Base-by-base conservation (phyloP, 345 rosid genomes). In the Triadica sebifera region DNA sequence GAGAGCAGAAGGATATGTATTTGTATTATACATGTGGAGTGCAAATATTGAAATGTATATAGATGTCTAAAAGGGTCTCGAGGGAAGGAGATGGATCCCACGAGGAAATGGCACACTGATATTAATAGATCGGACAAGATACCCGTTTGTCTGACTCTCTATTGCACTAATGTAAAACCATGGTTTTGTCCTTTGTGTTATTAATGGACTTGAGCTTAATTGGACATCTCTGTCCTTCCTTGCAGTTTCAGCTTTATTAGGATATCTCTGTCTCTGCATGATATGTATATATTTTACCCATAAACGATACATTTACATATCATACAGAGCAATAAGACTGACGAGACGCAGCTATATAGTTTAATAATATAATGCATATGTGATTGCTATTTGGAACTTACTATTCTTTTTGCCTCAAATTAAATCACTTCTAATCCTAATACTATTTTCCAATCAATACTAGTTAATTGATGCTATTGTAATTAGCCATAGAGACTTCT, bases 121-220 rank as follows among this genome's bases (percentile, higher is more conserved):
- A 80, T 82, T 73, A 80, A 83, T 77, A 80, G 83, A 73, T 56
- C 41, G 70, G 84, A 79, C 84, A 80, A 71, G 75, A 61, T 78
- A 67, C 75, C 74, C 61, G 77, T 80, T 69, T 86, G 79, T 79
- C 74, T 75, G 55, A 71, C 57, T 66, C n/a, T 69, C 34, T 29
- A n/a, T 41, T 19, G 43, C 57, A 25, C 56, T 39, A 41, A 59
- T 43, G 52, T 17, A 52, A 39, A 43, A 10, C 41, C 60, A 37
- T 3, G 65, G 24, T 1, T 73, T 77, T 85, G 81, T 79, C 77
- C 71, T 51, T 68, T 78, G 22, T 73, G 68, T 41, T 67, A 25
- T 56, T 46, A 45, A 16, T 41, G 57, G 50, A 29, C 67, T 77
- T 74, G 34, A 2, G 2, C 34, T 29, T 29, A 29, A 29, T 29